Percentiles rank a stretch among this genome's conserved stretches.
Conservation (phyloP, 108 stramenopile genomes). For the Nannochloropsis granulata region DNA sequence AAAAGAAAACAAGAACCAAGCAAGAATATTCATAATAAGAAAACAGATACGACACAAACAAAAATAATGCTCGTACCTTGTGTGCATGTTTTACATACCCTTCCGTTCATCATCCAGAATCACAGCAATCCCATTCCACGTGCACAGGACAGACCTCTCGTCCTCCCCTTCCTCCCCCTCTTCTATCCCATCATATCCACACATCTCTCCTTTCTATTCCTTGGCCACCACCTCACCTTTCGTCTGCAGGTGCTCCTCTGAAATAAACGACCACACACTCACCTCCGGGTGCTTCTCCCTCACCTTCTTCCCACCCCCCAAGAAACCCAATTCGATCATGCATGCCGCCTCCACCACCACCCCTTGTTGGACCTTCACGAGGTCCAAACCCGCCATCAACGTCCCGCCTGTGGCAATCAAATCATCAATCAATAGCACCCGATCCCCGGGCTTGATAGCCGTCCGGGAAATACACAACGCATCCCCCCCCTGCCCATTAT, state of each 20-base stretch:
- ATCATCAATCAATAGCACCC: constrained; percentile 88
- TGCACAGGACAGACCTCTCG: no score
- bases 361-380: constrained; percentile 28
- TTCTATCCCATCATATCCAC: no score
- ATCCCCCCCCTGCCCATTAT: constrained; percentile 44
- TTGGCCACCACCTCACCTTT: neutral
- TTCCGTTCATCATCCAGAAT: no score
- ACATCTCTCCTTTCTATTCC: neutral
- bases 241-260: constrained; percentile 14
- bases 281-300: constrained; percentile 15
- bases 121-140: no score
- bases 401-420: constrained; percentile 96
- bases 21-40: no score
- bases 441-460: constrained; percentile 60
- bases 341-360: constrained; percentile 42
- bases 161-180: no score
- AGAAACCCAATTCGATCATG: constrained; percentile 35
- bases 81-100: no score
- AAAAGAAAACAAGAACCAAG: no score
- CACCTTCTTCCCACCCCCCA: constrained; percentile 16
- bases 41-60: no score
- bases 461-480: constrained; percentile 68
- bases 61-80: no score
- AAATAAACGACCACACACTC: constrained; percentile 22
- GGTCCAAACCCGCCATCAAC: constrained; percentile 37